A percentile compares a stretch with the other conserved stretches of the same genome.
phyloP scores from a whole-genome alignment of 139 green algal species.

The Chlorella sp. region DNA sequence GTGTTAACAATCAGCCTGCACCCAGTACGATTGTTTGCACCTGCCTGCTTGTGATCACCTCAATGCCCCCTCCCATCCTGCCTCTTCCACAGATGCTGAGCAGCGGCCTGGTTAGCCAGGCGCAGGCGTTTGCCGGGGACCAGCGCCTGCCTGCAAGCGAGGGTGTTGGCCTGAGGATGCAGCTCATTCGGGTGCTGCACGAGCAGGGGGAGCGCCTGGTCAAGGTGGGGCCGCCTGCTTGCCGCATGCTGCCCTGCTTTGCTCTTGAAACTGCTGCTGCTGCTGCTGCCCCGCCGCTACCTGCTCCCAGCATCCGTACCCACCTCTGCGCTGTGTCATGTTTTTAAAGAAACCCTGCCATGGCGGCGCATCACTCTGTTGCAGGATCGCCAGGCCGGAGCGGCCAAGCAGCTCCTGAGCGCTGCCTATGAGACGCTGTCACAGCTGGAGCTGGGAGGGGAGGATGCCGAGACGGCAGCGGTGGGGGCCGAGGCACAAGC shows the following conservation, averaged over 20 bases:
- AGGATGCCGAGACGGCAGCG: background rate
- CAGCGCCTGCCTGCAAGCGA: constrained; percentile 1
- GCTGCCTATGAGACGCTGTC: constrained; percentile 13
- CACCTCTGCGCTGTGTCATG: too few species aligned
- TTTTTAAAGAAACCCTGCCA: background rate
- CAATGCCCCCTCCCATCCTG: background rate
- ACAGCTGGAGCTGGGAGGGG: constrained; percentile 1
- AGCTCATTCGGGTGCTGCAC: background rate
- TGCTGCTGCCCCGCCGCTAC: too few species aligned
- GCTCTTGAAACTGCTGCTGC: too few species aligned
- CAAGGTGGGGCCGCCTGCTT: background rate
- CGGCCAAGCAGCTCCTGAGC: background rate
- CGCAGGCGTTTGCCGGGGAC: constrained; percentile 14
- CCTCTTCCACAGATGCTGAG: background rate
- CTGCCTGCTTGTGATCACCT: background rate
- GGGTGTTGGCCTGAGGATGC: background rate
- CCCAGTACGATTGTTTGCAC: too few species aligned
- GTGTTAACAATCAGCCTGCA: too few species aligned
- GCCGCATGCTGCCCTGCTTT: too few species aligned
- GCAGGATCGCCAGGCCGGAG: background rate
- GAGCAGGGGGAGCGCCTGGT: background rate
- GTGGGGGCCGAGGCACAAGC: constrained; percentile 16
- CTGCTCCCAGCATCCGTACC: too few species aligned
- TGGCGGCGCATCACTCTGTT: background rate
- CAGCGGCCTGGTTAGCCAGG: background rate